A percentile compares a stretch with the other conserved stretches of the same genome.
phyloP scores from a whole-genome alignment of 1,284 basidiomycete genomes.

The Wolfiporia cocos region DNA sequence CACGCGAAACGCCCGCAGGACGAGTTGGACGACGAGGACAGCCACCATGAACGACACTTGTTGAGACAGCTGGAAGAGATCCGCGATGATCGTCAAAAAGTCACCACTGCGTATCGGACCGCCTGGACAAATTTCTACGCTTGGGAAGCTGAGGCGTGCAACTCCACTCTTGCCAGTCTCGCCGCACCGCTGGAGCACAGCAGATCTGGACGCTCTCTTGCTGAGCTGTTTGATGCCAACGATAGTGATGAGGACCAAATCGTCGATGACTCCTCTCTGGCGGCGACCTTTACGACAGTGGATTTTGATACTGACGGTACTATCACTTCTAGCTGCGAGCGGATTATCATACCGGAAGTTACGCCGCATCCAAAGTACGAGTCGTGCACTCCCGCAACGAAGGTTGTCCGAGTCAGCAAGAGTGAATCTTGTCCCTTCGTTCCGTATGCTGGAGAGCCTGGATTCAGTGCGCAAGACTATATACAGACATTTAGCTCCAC shows the following conservation, averaged over 20 bases:
- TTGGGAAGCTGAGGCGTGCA: slow-evolving; percentile 24
- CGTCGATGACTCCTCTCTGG: not conserved
- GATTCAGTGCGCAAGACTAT: slow-evolving; percentile 22
- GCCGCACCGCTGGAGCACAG: not conserved
- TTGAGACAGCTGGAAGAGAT: not conserved
- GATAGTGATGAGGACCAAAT: slow-evolving; percentile 5
- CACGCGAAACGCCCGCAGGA: not conserved
- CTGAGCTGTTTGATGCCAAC: not conserved
- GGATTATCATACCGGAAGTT: not conserved
- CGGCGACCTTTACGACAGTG: slow-evolving; percentile 1
- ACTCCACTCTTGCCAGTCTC: slow-evolving; percentile 7
- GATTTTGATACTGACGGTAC: slow-evolving; percentile 1
- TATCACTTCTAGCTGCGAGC: not conserved
- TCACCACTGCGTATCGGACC: slow-evolving; percentile 16
- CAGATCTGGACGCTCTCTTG: not conserved
- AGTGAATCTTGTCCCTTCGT: slow-evolving; percentile 21
- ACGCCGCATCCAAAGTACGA: slow-evolving; percentile 25
- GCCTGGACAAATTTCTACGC: slow-evolving; percentile 32
- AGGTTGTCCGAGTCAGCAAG: slow-evolving; percentile 13
- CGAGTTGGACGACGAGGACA: not conserved
- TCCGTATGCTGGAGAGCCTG: slow-evolving; percentile 30
- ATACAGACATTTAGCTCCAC: slow-evolving; percentile 9
- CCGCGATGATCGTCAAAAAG: not conserved
- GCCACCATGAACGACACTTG: not conserved
- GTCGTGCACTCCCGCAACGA: slow-evolving; percentile 26